A percentile compares a stretch with the other conserved stretches of the same genome.
These are phyloP conservation scores for Colletotrichum nymphaeae DNA, from an alignment of 2,329 filamentous ascomycete species.

Conservation along the genomic window DNA sequence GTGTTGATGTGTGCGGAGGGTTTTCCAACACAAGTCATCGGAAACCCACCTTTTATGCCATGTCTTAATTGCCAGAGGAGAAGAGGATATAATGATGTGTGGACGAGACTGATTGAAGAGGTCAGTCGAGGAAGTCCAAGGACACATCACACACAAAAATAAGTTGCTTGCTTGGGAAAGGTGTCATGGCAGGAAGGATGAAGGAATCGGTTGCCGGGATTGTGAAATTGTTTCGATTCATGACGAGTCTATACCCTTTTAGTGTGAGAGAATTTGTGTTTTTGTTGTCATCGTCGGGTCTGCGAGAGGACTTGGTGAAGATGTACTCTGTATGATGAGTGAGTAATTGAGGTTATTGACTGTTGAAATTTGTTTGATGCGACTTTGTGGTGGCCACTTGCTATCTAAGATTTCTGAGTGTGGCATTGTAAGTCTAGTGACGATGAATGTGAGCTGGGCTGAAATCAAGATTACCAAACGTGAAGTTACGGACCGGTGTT, in stretches of 20 bases:
- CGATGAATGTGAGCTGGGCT: no score
- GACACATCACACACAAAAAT: not conserved
- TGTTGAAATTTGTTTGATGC: not conserved
- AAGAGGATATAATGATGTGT: constrained; percentile 9
- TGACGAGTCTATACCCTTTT: constrained; percentile 37
- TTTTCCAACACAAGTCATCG: not conserved
- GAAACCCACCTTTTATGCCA: no score
- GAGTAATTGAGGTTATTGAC: not conserved
- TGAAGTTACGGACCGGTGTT: no score
- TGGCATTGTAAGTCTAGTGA: no score
- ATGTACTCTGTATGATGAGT: not conserved
- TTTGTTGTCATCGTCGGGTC: not conserved
- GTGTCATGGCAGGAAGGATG: not conserved
- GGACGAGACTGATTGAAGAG: not conserved
- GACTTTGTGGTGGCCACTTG: not conserved
- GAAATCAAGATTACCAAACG: no score
- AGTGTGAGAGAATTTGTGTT: constrained; percentile 26
- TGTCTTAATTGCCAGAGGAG: not conserved
- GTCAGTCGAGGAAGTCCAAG: not conserved
- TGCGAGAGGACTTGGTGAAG: not conserved
- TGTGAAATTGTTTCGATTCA: constrained; percentile 32
- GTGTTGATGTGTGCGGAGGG: constrained; percentile 4
- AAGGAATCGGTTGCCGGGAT: not conserved
- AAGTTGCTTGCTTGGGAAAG: not conserved
- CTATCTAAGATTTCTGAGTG: no score